These are phyloP conservation scores for Hypoxylon sp. DNA, from an alignment of 2,329 filamentous ascomycete genomes.

Conservation along the genomic window DNA sequence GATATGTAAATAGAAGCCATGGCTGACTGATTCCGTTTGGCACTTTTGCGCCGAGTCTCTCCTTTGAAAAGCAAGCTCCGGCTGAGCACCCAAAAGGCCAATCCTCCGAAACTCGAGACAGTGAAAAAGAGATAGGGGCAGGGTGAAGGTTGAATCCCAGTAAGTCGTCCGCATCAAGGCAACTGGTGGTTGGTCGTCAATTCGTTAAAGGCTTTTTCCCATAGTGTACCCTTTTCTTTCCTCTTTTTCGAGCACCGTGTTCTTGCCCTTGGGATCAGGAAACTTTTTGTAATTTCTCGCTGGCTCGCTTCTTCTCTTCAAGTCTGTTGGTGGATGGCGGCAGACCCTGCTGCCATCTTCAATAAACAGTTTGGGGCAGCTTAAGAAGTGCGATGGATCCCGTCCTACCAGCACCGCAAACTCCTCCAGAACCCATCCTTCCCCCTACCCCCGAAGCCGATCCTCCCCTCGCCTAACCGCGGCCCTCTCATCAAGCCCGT, in stretches of 20 bases:
- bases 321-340: background rate
- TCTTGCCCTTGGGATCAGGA: background rate
- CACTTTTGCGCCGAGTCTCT: constrained; percentile 6
- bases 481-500: constrained; percentile 52
- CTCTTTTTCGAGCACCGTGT: background rate
- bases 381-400: too few species aligned
- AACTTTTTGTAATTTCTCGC: background rate
- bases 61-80: too few species aligned
- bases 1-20: constrained; percentile 1
- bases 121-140: background rate
- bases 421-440: constrained; percentile 66
- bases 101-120: constrained; percentile 2
- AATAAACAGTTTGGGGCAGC: too few species aligned
- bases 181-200: background rate
- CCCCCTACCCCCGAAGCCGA: constrained; percentile 54
- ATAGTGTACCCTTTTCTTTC: background rate
- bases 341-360: too few species aligned
- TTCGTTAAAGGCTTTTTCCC: background rate
- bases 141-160: background rate
- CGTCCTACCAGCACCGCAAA: constrained; percentile 64
- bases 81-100: constrained; percentile 9
- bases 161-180: background rate
- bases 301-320: background rate
- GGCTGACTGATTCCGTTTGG: constrained; percentile 9
- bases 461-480: constrained; percentile 57